Evolutionary conservation across 148 eudicot species (phyloP).

Genomic region (Heliamphora exappendiculata): DNA sequence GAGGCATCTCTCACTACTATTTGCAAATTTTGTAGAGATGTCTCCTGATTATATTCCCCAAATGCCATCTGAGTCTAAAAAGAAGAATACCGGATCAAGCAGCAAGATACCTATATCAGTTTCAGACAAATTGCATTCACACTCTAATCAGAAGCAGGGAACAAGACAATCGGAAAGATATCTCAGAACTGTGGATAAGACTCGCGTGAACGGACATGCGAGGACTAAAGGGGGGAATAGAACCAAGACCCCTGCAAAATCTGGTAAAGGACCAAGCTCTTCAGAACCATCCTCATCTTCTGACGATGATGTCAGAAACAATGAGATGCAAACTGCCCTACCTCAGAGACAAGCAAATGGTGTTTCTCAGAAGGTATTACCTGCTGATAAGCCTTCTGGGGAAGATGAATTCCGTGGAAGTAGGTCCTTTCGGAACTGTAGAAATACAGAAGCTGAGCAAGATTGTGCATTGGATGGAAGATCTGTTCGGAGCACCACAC

Average conservation of each 20-base stretch:
- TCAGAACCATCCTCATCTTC: slow-evolving; percentile 52
- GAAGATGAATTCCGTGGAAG: slow-evolving; percentile 15
- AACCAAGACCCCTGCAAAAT: slow-evolving; percentile 13
- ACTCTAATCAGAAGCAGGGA: slow-evolving; percentile 14
- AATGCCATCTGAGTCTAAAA: slow-evolving; percentile 29
- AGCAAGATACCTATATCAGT: slow-evolving; percentile 9
- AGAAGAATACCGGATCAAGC: slow-evolving; percentile 20
- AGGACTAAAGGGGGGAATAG: slow-evolving; percentile 14
- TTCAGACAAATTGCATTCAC: slow-evolving; percentile 23
- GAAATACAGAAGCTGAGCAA: slow-evolving; percentile 21
- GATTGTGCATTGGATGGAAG: slow-evolving; percentile 24
- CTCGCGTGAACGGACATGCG: slow-evolving; percentile 24
- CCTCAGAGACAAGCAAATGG: slow-evolving; percentile 23
- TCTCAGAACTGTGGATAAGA: slow-evolving; percentile 24
- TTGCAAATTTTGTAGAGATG: slow-evolving; percentile 29
- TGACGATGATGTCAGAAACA: slow-evolving; percentile 34
- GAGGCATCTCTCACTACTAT: neutral
- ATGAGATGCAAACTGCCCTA: slow-evolving; percentile 20
- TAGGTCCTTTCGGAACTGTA: slow-evolving; percentile 16
- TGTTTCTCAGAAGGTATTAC: slow-evolving; percentile 15
- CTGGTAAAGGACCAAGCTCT: slow-evolving; percentile 23
- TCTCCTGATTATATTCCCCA: slow-evolving; percentile 40
- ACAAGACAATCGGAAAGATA: slow-evolving; percentile 19
- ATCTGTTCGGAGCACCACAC: slow-evolving; percentile 11
- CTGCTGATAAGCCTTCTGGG: slow-evolving; percentile 9